Percentiles rank a stretch among this genome's conserved stretches.
phyloP scores from a whole-genome alignment of 108 stramenopile genomes.

The Fragilaria radians region DNA sequence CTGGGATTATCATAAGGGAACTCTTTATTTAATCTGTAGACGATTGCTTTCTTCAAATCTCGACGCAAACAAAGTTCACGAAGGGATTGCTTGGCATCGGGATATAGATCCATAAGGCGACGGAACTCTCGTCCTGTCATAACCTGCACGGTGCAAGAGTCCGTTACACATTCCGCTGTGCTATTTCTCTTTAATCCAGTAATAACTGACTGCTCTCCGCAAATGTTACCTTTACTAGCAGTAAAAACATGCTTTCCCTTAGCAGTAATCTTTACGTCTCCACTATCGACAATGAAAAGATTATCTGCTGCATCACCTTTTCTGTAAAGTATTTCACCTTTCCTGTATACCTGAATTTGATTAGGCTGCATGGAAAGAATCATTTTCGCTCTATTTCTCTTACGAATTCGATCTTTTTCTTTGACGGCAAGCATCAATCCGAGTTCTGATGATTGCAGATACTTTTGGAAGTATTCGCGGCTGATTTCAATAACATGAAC shows the following conservation, averaged over 20 bases:
- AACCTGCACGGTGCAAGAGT: constrained; percentile 38
- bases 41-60: constrained; percentile 82
- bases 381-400: constrained; percentile 74
- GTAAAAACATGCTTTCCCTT: constrained; percentile 34
- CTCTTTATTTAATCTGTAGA: constrained; percentile 39
- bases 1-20: constrained; percentile 63
- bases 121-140: constrained; percentile 53
- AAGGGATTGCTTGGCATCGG: constrained; percentile 46
- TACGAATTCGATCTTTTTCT: constrained; percentile 77
- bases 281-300: constrained; percentile 51
- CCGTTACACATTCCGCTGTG: constrained; percentile 50
- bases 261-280: constrained; percentile 28
- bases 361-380: constrained; percentile 63
- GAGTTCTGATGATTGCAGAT: constrained; percentile 45
- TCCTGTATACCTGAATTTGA: constrained; percentile 28
- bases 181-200: constrained; percentile 56
- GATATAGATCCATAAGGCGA: constrained; percentile 43
- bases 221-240: constrained; percentile 53
- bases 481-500: constrained; percentile 82
- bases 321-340: constrained; percentile 40
- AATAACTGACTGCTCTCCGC: constrained; percentile 65
- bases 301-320: constrained; percentile 52
- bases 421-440: constrained; percentile 43
- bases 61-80: constrained; percentile 64
- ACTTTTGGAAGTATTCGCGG: constrained; percentile 85